A percentile compares a stretch with the other conserved stretches of the same genome.
Conservation (phyloP, 371 early-diverging fungal genomes). For the Apophysomyces variabilis region DNA sequence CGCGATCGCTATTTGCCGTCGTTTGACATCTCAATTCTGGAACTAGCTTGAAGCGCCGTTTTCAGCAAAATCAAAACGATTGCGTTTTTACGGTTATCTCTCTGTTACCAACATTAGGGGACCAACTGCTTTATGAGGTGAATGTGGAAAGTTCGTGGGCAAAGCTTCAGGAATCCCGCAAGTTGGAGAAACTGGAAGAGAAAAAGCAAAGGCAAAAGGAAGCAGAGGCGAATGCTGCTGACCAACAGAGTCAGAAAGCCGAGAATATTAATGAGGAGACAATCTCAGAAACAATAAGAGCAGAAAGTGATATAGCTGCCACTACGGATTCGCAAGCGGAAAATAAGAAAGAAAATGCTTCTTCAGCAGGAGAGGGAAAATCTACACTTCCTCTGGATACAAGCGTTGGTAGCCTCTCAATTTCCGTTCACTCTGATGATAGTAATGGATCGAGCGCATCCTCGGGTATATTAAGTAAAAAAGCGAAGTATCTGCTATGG, state of each 20-base stretch:
- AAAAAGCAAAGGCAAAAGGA: conserved; percentile 18
- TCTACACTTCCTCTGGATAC: conserved; percentile 22
- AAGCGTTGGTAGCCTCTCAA: conserved; percentile 33
- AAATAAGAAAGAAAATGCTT: conserved; percentile 9
- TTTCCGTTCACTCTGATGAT: conserved; percentile 17
- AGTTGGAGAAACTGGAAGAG: conserved; percentile 36
- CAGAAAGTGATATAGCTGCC: not conserved
- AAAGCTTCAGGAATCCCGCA: conserved; percentile 65
- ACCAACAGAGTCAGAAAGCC: conserved; percentile 4
- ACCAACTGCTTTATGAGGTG: conserved; percentile 74
- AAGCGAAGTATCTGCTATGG: conserved; percentile 82
- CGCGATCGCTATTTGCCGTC: not conserved
- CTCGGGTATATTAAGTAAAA: conserved; percentile 46
- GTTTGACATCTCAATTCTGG: not conserved
- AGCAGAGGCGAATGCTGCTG: conserved; percentile 8
- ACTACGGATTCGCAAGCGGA: conserved; percentile 8
- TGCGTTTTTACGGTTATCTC: conserved; percentile 83
- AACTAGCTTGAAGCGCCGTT: conserved; percentile 80
- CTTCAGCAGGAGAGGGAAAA: conserved; percentile 14
- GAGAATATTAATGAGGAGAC: not conserved
- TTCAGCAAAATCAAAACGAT: conserved; percentile 92
- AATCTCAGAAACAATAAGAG: not conserved
- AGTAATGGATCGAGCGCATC: not conserved
- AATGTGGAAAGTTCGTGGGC: conserved; percentile 80
- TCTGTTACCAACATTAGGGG: conserved; percentile 78